Base-by-base conservation (phyloP, 371 early-diverging fungal genomes). In the Mucor velutinosus region DNA sequence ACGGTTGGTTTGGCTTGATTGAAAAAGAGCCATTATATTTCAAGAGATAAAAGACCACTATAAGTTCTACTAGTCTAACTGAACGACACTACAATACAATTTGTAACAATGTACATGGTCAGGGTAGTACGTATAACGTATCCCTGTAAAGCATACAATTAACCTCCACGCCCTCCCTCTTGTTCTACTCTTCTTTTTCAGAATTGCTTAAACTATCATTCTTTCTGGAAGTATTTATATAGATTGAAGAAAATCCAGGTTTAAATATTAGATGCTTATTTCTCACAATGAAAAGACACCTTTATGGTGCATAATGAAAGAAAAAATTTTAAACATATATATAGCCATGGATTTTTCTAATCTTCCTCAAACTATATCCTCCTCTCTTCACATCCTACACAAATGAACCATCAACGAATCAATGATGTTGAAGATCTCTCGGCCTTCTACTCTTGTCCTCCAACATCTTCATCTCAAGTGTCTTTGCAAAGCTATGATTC, bases 371-470 rank as follows among this genome's bases (percentile, higher is more conserved):
- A 47, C n/a, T 19, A 3, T 15, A 53, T 27, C 53, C 8, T 12
- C 6, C 11, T 25, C 12, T 25, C 4, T 12, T 27, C 4, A 4
- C 15, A 10, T 27, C 14, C 15, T 53, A 1, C 4, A 53, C 21
- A 53, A 25, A 53, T 53, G 23, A 53, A 53, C 53, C 12, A 12
- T 27, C 53, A 53, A 14, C 29, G 27, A 53, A 14, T 53, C 3
- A 14, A 25, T 27, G 63, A 55, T 21, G 27, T 53, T 8, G 66
- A 66, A 53, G 66, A 60, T 27, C 55, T 66, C 4, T 37, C 60
- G 12, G 11, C 27, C 1, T 27, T 63, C 7, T 25, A 27, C 53
- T 27, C 53, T 25, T 21, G 14, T 41, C 41, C 17, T 41, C 12
- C 27, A 25, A 27, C 23, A 5, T 25, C 15, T 15, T 53, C 53